Base-by-base conservation (phyloP, 2,329 filamentous ascomycete genomes). In the Arachnomyces sp. region DNA sequence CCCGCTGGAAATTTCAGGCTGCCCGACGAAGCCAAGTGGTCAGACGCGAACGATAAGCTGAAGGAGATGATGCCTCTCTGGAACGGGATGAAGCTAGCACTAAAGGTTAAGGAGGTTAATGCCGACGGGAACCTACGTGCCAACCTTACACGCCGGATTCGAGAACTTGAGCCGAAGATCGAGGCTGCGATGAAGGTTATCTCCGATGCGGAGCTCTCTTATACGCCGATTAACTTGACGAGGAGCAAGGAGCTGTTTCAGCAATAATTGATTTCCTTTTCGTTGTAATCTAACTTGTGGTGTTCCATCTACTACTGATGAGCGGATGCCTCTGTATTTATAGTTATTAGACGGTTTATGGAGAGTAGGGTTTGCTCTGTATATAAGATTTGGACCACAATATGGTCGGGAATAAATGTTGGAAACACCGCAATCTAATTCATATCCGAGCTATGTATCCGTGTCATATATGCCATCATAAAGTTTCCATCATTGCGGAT, bases 111-210 rank as follows among this genome's bases (percentile, higher is more conserved):
- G 12, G 52, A 52, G 15, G 43, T 64, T 31, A 43, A 52, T 4
- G 32, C 44, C 29, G 43, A 61, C 35, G 47, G 48, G 40, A 30
- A 45, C 3, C 38, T 66, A 34, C 38, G 46, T 5, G 35, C 46
- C 8, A 38, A 42, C 9, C 43, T 65, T 38, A 50, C 51, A 43
- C 43, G 40, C 6, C 46, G 51, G 5, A 43, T 56, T 20, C 44
- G 49, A 13, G 49, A 75, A 45, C 66, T 85, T 14, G 72, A 70
- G 28, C 71, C 67, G 52, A 70, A 77, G 33, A 67, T 79, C 34
- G 69, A 72, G 38, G 30, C 47, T 7, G 38, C 42, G 9, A 38
- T 46, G 13, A 31, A 38, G 9, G 46, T 42, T 14, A 35, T 34
- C 16, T 14, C 37, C 18, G 37, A 34, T 5, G 28, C 5, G 4